phyloP scores from a whole-genome alignment of 192 early-diverging fungal species.

The Polychytrium aggregatum region DNA sequence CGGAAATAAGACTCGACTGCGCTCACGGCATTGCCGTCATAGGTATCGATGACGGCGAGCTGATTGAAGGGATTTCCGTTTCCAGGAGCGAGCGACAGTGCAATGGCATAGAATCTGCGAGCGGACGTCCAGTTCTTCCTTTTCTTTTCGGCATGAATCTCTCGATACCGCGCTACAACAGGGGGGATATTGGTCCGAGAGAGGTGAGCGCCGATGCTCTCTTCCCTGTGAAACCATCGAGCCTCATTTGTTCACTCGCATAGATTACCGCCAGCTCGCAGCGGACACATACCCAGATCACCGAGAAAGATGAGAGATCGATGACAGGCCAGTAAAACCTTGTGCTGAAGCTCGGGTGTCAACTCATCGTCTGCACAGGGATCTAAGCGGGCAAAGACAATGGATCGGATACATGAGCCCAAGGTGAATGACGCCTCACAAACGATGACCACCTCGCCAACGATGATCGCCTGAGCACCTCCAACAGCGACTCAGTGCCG shows the following conservation, averaged over 20 bases:
- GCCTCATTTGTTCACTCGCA: neutral
- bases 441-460: neutral
- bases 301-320: constrained; percentile 51
- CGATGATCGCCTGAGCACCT: no score
- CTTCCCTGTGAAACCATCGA: constrained; percentile 1
- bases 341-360: neutral
- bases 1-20: constrained; percentile 24
- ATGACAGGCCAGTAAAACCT: constrained; percentile 13
- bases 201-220: neutral
- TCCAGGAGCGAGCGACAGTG: constrained; percentile 42
- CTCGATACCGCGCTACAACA: constrained; percentile 45
- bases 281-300: constrained; percentile 41
- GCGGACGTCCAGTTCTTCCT: constrained; percentile 47
- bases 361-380: neutral
- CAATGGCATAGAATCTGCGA: constrained; percentile 51
- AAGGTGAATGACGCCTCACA: neutral
- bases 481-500: no score
- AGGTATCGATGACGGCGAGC: constrained; percentile 57
- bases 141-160: constrained; percentile 38
- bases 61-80: constrained; percentile 67
- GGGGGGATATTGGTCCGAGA: constrained; percentile 7
- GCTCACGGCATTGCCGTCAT: constrained; percentile 15
- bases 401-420: no score
- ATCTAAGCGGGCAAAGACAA: no score
- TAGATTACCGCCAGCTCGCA: neutral